These are phyloP conservation scores for Neurospora sp. DNA, from an alignment of 2,329 filamentous ascomycete genomes.

Conservation along the genomic window DNA sequence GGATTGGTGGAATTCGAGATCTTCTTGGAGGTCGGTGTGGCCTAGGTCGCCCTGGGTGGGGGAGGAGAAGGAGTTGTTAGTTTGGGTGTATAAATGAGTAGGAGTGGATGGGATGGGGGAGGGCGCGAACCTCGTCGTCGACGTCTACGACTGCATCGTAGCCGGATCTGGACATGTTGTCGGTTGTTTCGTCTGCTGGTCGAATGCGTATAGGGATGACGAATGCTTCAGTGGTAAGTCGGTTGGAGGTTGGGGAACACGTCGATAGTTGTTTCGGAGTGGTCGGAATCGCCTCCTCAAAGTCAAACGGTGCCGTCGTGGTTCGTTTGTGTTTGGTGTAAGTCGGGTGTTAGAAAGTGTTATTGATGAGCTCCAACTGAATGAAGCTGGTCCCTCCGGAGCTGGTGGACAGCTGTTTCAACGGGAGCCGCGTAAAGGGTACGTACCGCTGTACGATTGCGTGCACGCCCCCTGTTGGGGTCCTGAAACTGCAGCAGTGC, in stretches of 20 bases:
- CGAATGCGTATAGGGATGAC: background rate
- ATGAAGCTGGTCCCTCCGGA: background rate
- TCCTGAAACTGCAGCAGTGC: background rate
- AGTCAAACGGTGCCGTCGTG: background rate
- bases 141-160: conserved; percentile 98
- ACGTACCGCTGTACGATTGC: background rate
- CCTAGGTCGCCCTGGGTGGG: conserved; percentile 76
- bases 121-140: conserved; percentile 72
- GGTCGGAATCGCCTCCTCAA: background rate
- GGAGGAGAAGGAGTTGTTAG: conserved; percentile 4
- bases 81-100: background rate
- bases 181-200: conserved; percentile 1
- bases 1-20: conserved; percentile 97
- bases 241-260: background rate
- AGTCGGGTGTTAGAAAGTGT: background rate
- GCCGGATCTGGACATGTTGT: conserved; percentile 66
- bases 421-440: background rate
- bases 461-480: background rate
- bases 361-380: background rate
- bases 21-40: conserved; percentile 95
- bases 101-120: background rate
- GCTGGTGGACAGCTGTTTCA: background rate
- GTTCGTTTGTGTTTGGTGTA: background rate
- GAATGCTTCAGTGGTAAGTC: background rate
- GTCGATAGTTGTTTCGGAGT: background rate